Evolutionary conservation across 345 rosid genomes (phyloP).

Genomic region (Sisymbrium altissimum): DNA sequence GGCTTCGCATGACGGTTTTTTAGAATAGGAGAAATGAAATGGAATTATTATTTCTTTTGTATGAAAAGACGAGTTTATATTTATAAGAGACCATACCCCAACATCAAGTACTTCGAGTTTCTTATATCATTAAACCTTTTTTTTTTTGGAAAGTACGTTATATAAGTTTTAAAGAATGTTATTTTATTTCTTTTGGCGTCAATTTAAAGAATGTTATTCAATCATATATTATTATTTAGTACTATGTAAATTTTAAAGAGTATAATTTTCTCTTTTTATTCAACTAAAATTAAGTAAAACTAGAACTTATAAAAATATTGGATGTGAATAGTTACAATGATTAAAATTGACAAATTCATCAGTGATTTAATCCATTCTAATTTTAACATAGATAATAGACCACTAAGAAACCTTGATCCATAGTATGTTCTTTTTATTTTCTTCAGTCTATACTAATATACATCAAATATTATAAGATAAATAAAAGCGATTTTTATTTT

Average conservation of each 20-base stretch:
- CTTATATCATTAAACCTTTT: neutral
- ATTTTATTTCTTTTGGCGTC: too few species aligned
- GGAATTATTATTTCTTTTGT: neutral
- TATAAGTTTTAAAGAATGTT: neutral
- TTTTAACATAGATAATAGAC: too few species aligned
- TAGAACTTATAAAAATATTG: too few species aligned
- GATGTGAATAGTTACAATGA: too few species aligned
- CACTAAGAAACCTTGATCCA: too few species aligned
- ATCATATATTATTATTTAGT: neutral
- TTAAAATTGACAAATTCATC: too few species aligned
- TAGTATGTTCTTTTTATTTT: too few species aligned
- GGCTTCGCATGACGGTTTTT: constrained; percentile 16
- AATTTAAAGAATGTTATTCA: constrained; percentile 2
- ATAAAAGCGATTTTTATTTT: too few species aligned
- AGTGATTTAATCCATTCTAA: too few species aligned
- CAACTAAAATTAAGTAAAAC: neutral
- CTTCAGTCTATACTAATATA: too few species aligned
- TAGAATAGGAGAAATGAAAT: constrained; percentile 1
- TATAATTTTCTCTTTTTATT: neutral
- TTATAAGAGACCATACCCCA: constrained; percentile 7
- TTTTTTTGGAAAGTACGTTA: neutral
- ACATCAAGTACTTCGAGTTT: neutral
- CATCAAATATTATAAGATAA: too few species aligned
- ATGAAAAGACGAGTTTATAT: constrained; percentile 2
- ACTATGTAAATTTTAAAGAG: neutral